Base-by-base conservation (phyloP, 2,329 filamentous ascomycete species). In the Aspergillus fumigatus region DNA sequence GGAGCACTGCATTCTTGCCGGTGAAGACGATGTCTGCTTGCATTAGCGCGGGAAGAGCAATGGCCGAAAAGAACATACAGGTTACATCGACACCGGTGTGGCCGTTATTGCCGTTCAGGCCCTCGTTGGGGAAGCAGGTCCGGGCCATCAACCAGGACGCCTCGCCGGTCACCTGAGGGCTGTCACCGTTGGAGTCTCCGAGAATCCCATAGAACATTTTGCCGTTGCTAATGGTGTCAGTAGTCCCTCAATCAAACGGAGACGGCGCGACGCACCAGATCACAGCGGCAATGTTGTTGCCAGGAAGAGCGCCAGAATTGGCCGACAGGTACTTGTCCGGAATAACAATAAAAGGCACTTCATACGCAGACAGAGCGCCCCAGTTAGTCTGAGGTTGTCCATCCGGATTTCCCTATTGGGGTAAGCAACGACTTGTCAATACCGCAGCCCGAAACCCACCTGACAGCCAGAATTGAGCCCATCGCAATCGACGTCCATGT, bases 401-500 rank as follows among this genome's bases (percentile, higher is more conserved):
- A 43, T 71, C 67, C 3, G 54, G 56, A 38, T 70, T 71, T 26
- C 67, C 68, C 69, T 71, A 19, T 23, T 6, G 9, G 21, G 21
- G 56, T 25, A 57, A 14, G 32, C 19, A 38, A 11, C 14, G 2
- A 51, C 9, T 4, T 7, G 23, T 9, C 29, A 3, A 45, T 21
- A 1, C 5, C 14, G 10, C 7, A 10, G 26, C 1, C 0, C 2
- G 35, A 7, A 7, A 10, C 52, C 9, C 51, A 69, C 69, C 51
- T 62, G 59, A 57, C 69, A 71, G 9, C 60, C 55, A 29, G 64
- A 62, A 43, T 71, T 60, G 4, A 68, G 52, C 1, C 69, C 69
- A 52, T 71, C 69, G 29, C 69, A 71, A 53, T 71, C 69, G 1
- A 71, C 69, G 51, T 71, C 69, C 69, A 71, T 71, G 38, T 71